Conservation (phyloP, 2,329 filamentous ascomycete genomes). For the Annulohypoxylon truncatum region DNA sequence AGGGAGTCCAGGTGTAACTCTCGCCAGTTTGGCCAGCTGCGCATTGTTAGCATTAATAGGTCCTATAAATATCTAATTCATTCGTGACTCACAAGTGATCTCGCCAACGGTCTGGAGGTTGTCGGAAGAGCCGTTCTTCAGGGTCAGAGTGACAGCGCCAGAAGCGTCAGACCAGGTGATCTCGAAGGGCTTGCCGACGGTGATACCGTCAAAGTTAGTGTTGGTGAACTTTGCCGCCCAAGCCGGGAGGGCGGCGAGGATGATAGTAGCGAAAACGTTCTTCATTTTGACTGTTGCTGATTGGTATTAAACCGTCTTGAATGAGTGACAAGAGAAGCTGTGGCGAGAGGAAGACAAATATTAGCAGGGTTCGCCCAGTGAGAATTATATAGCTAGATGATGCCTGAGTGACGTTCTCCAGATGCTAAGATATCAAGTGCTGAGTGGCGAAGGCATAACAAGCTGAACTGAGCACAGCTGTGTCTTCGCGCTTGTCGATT, state of each 20-base stretch:
- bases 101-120: slow-evolving; percentile 52
- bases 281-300: slow-evolving; percentile 50
- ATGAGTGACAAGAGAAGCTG: slow-evolving; percentile 40
- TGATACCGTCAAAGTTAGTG: slow-evolving; percentile 50
- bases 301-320: slow-evolving; percentile 34
- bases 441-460: slow-evolving; percentile 8
- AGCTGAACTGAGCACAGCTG: not conserved
- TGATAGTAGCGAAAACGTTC: slow-evolving; percentile 44
- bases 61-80: not conserved
- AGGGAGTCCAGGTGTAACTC: slow-evolving; percentile 56
- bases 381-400: not conserved
- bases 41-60: slow-evolving; percentile 27
- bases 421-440: not conserved
- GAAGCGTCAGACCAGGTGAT: slow-evolving; percentile 57
- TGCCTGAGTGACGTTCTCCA: not conserved
- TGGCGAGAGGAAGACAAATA: slow-evolving; percentile 1
- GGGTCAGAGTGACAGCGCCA: slow-evolving; percentile 57
- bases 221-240: slow-evolving; percentile 53
- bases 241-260: slow-evolving; percentile 50
- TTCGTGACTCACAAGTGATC: slow-evolving; percentile 52
- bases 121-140: slow-evolving; percentile 54
- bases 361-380: slow-evolving; percentile 14
- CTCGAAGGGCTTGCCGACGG: slow-evolving; percentile 56
- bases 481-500: slow-evolving; percentile 10
- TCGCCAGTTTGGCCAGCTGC: slow-evolving; percentile 51